Evolutionary conservation across 306 rosid genomes (phyloP), one percentile per base, ranked within the genome.

Genomic region (Lathyrus aphaca): DNA sequence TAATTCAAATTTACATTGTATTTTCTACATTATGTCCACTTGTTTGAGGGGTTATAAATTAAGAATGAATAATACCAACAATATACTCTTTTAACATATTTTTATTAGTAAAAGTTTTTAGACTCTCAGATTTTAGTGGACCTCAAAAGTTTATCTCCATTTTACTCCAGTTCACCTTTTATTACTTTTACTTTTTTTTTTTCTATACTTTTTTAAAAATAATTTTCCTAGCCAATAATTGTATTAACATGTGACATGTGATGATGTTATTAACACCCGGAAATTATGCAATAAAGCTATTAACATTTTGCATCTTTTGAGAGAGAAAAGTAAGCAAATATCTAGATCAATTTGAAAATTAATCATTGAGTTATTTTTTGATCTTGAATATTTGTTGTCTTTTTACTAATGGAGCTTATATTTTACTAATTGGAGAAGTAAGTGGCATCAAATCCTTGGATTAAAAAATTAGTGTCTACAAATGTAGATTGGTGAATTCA

Each of bases 11-110:
- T 65, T 74, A 60, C 23, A 32, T 64, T 42, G 21, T 63, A 46
- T 30, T 49, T 63, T 46, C 32, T 16, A 48, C 53, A 12, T 57
- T 64, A 38, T 63, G 46, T 53, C 75, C 68, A 18, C 39, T 13
- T 72, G 64, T 57, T 58, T 42, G 73, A 66, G 65, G 66, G 75
- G 73, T 49, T 44, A 40, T 19, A 9, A 42, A 51, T 17, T 53
- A 30, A 30, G 37, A 5, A 32, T 15, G 9, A 58, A 59, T 30
- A 30, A 1, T 30, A 1, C 37, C 6, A 30, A 30, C 35, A 30
- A 5, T 30, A 6, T 30, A 30, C 37, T 30, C 1, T 30, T 30
- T 30, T 4, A 30, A 5, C 8, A 0, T 30, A 6, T 32, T 32
- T 32, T 32, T 1, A 32, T 1, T 4, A 5, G 35, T 35, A 7